Percentiles rank a stretch among this genome's conserved stretches.
Conservation (phyloP, 2,329 filamentous ascomycete species). For the Fusarium subtropicale region DNA sequence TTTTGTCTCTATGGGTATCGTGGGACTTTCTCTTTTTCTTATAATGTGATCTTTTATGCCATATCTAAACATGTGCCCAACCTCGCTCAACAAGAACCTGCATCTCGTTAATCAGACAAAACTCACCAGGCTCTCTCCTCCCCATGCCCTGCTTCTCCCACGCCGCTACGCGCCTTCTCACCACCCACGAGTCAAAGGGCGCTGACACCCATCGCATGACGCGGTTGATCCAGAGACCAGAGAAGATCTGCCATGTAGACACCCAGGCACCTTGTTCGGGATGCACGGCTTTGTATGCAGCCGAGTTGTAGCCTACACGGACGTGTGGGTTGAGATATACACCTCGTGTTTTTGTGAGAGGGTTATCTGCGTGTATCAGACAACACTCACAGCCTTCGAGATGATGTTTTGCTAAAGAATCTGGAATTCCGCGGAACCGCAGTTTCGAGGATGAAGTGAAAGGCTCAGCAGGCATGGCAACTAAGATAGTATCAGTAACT, state of each 20-base stretch:
- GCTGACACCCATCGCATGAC: constrained; percentile 57
- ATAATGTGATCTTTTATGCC: background rate
- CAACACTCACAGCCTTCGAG: constrained; percentile 85
- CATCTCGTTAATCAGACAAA: constrained; percentile 71
- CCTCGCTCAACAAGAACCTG: constrained; percentile 68
- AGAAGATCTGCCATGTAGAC: constrained; percentile 59
- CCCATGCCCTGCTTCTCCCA: constrained; percentile 54
- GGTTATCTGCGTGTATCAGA: constrained; percentile 79
- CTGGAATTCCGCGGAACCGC: constrained; percentile 72
- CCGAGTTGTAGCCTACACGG: constrained; percentile 71
- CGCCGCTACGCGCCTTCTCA: constrained; percentile 53
- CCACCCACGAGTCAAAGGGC: constrained; percentile 49
- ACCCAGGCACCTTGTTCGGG: constrained; percentile 57
- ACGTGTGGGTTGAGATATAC: constrained; percentile 78
- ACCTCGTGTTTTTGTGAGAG: constrained; percentile 62
- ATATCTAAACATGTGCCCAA: constrained; percentile 62
- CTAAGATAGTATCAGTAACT: constrained; percentile 40
- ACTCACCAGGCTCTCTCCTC: constrained; percentile 58
- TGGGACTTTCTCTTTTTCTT: background rate
- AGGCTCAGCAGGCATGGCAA: constrained; percentile 65
- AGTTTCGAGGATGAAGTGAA: constrained; percentile 63
- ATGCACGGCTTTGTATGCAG: constrained; percentile 64
- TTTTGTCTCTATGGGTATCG: constrained; percentile 31
- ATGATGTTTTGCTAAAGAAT: constrained; percentile 70
- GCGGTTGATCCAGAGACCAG: constrained; percentile 70